Evolutionary conservation across 805 yeast species (phyloP), one percentile per base, ranked within the genome.

Genomic region (Saccharomyces eubayanus): DNA sequence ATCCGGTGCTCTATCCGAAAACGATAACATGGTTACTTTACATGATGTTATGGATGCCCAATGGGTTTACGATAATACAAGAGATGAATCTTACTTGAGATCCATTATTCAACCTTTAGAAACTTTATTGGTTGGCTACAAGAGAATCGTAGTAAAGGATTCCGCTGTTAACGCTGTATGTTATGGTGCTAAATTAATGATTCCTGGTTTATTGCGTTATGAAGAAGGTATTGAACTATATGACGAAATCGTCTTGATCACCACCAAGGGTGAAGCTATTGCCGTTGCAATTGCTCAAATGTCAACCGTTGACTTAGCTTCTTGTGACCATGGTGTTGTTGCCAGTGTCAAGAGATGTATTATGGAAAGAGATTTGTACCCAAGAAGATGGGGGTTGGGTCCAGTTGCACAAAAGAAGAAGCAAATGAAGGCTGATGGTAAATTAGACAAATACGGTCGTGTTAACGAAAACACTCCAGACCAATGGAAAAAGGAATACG

Each of bases 321-420:
- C 94, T 31, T 92, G 98, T 75, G 99, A 94, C 74, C 99, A 94
- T 71, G 99, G 99, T 67, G 90, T 91, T 57, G 99, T 92, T 67
- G 97, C 99, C 62, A 90, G 89, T 79, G 96, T 94, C 68, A 94
- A 94, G 82, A 88, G 99, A 79, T 92, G 98, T 79, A 94, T 94
- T 66, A 94, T 94, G 99, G 99, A 94, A 78, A 86, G 99, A 78
- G 99, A 94, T 73, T 83, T 96, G 51, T 94, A 94, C 74, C 99
- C 99, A 76, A 87, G 99, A 81, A 86, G 97, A 81, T 94, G 99
- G 99, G 99, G 99, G 58, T 77, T 94, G 65, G 99, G 99, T 65
- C 99, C 99, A 65, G 89, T 91, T 71, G 98, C 99, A 57, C 89
- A 88, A 75, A 90, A 90, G 85, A 94, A 94, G 87, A 94, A 94